A percentile compares a stretch with the other conserved stretches of the same genome.
Conservation (phyloP, 2,329 filamentous ascomycete species). For the Clarireedia monteithiana region DNA sequence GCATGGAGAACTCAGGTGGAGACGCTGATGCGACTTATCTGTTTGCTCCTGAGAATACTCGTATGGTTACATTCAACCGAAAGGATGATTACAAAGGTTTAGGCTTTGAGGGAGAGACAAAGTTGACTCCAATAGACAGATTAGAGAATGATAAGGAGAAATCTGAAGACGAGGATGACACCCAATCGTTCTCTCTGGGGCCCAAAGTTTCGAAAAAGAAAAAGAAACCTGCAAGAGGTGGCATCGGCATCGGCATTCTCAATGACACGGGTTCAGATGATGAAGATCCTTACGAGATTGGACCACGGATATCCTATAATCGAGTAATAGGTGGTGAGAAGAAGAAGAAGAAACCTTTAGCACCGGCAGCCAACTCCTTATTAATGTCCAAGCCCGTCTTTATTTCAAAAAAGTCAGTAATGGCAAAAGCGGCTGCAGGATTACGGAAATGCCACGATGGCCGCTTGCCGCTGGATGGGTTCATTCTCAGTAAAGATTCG, state of each 20-base stretch:
- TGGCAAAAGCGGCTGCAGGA: constrained; percentile 35
- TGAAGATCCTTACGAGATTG: constrained; percentile 88
- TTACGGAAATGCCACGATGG: constrained; percentile 76
- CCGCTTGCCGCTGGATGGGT: constrained; percentile 70
- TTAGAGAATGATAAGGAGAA: constrained; percentile 25
- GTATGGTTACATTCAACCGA: constrained; percentile 55
- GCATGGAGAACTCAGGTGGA: constrained; percentile 25
- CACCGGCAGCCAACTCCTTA: constrained; percentile 53
- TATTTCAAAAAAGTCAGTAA: constrained; percentile 55
- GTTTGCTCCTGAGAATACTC: constrained; percentile 78
- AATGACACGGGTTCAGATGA: constrained; percentile 95
- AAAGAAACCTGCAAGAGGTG: constrained; percentile 45
- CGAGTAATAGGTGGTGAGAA: constrained; percentile 74
- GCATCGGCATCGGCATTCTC: constrained; percentile 79
- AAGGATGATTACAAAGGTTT: constrained; percentile 66
- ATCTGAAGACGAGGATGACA: constrained; percentile 41
- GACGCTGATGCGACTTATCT: constrained; percentile 48
- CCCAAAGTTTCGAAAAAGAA: constrained; percentile 37
- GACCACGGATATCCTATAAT: constrained; percentile 84
- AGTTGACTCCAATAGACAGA: constrained; percentile 34
- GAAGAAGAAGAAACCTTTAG: constrained; percentile 61
- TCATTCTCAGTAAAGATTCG: constrained; percentile 56
- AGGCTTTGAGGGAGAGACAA: constrained; percentile 54
- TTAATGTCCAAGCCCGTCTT: constrained; percentile 65
- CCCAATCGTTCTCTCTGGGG: constrained; percentile 16